Evolutionary conservation across 2,329 filamentous ascomycete species (phyloP).

Genomic region (Xylaria sp.): DNA sequence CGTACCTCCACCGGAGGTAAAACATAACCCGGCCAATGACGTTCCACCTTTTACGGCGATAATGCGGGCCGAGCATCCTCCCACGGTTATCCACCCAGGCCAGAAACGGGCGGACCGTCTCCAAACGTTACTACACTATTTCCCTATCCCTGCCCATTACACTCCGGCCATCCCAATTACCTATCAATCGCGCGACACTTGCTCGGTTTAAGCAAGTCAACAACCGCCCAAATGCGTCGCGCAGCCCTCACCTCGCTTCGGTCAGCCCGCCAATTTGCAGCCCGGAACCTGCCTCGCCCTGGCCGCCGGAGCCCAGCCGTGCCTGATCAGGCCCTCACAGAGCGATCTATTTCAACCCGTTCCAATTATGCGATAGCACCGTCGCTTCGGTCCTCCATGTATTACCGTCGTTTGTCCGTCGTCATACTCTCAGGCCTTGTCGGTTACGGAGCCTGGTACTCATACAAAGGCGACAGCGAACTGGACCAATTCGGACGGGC

Average conservation of each 20-base stretch:
- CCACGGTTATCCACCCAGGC: neutral
- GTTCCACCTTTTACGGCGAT: neutral
- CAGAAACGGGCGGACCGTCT: constrained; percentile 9
- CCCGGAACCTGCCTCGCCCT: constrained; percentile 54
- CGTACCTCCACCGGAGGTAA: no score
- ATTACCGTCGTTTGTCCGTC: constrained; percentile 61
- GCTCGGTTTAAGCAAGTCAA: constrained; percentile 17
- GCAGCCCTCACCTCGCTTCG: constrained; percentile 63
- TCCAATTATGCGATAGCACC: constrained; percentile 37
- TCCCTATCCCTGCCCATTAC: constrained; percentile 17
- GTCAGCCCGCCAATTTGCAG: constrained; percentile 59
- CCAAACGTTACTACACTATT: constrained; percentile 4
- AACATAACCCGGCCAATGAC: neutral
- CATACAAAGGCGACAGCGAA: constrained; percentile 48
- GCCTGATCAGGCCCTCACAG: constrained; percentile 26
- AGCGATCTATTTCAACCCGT: constrained; percentile 37
- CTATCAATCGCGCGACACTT: constrained; percentile 13
- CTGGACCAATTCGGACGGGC: constrained; percentile 36
- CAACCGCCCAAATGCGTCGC: constrained; percentile 58
- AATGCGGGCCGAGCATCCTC: neutral
- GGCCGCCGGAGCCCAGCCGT: constrained; percentile 39
- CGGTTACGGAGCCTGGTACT: constrained; percentile 72
- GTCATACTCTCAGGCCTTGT: constrained; percentile 66
- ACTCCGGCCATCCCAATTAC: constrained; percentile 11
- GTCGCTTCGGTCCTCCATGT: constrained; percentile 66